Evolutionary conservation across 345 rosid species (phyloP).

Genomic region (Pugionium cornutum): DNA sequence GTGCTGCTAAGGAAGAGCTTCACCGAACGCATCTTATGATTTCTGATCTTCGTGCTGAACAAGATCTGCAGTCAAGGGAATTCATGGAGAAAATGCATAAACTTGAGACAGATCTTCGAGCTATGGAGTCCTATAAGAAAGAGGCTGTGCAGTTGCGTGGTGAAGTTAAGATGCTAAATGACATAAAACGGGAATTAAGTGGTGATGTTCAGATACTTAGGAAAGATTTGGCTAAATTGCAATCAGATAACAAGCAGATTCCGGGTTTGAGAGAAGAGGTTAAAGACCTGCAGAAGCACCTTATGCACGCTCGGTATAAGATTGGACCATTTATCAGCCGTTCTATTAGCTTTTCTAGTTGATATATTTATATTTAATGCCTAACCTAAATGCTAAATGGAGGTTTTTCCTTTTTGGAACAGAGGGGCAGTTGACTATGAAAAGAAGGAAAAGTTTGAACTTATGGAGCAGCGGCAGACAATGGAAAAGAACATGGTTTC

Average conservation of each 20-base stretch:
- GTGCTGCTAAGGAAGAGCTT: slow-evolving; percentile 81
- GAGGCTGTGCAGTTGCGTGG: slow-evolving; percentile 65
- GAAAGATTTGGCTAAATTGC: slow-evolving; percentile 65
- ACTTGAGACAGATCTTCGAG: slow-evolving; percentile 83
- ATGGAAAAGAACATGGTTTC: slow-evolving; percentile 95
- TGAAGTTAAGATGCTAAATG: slow-evolving; percentile 74
- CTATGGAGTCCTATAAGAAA: slow-evolving; percentile 74
- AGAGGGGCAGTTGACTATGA: slow-evolving; percentile 86
- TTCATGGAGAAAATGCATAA: slow-evolving; percentile 81
- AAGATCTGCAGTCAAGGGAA: slow-evolving; percentile 64
- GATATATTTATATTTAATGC: not conserved
- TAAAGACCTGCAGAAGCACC: slow-evolving; percentile 78
- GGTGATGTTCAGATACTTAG: slow-evolving; percentile 73
- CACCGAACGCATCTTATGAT: slow-evolving; percentile 69
- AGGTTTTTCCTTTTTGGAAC: not conserved
- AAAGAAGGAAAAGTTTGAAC: slow-evolving; percentile 90
- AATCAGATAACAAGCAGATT: slow-evolving; percentile 77
- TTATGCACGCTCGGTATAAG: slow-evolving; percentile 82
- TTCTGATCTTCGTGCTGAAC: slow-evolving; percentile 69
- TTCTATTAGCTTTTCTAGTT: slow-evolving; percentile 7
- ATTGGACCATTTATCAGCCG: slow-evolving; percentile 15
- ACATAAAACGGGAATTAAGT: slow-evolving; percentile 61
- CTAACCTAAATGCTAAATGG: not conserved
- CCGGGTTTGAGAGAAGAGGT: slow-evolving; percentile 62
- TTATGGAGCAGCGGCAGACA: slow-evolving; percentile 87